Conservation (phyloP, 2,329 filamentous ascomycete genomes). For the Cladophialophora psammophila region DNA sequence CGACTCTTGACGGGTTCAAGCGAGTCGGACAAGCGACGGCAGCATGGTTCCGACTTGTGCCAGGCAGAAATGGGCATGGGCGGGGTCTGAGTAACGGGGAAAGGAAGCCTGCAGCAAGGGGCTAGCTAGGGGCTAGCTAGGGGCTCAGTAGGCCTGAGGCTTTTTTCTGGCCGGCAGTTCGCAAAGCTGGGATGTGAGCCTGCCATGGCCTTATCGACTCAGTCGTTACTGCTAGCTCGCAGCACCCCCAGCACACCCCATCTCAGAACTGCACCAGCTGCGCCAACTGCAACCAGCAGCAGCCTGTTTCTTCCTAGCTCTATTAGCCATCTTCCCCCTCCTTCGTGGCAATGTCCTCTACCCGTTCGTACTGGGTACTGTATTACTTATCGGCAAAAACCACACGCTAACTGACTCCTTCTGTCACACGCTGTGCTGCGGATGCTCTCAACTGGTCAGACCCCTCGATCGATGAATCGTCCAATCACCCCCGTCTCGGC, state of each 20-base stretch:
- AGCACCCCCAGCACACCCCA: neutral
- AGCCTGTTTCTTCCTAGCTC: neutral
- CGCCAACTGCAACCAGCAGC: neutral
- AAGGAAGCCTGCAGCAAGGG: neutral
- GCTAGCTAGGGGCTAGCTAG: too few relatives aligned
- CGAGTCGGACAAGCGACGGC: slow-evolving; percentile 3
- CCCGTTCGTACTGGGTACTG: neutral
- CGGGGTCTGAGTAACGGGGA: slow-evolving; percentile 1
- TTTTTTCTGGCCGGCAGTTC: neutral
- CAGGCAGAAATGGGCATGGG: slow-evolving; percentile 4
- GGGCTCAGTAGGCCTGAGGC: too few relatives aligned
- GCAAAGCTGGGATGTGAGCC: neutral
- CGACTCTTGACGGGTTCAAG: neutral
- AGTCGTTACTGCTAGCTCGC: neutral
- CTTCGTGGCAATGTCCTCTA: neutral
- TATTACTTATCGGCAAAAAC: neutral
- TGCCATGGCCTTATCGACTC: neutral
- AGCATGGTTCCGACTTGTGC: slow-evolving; percentile 3
- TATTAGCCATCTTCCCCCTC: neutral
- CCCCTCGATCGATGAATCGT: neutral
- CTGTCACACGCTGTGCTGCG: neutral
- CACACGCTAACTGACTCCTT: neutral
- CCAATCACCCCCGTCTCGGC: neutral
- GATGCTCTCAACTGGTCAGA: neutral
- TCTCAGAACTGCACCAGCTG: neutral